Percentiles rank a stretch among this genome's conserved stretches.
Conservation (phyloP, 2,329 filamentous ascomycete genomes). For the Fusarium avenaceum region DNA sequence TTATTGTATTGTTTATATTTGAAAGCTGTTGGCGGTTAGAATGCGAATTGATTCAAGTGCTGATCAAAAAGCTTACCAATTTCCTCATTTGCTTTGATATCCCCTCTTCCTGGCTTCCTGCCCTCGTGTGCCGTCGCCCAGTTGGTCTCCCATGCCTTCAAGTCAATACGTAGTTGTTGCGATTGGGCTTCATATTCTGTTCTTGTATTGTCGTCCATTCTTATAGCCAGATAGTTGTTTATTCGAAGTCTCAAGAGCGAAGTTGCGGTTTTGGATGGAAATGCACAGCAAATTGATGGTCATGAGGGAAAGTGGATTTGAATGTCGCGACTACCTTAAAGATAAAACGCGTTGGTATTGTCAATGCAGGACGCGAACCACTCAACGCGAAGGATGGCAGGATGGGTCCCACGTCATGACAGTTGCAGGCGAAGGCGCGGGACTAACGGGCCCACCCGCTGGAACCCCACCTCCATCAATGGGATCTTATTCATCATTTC, state of each 20-base stretch:
- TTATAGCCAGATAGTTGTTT: slow-evolving; percentile 6
- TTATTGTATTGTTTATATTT: slow-evolving; percentile 85
- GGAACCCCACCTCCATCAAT: slow-evolving; percentile 4
- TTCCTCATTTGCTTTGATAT: slow-evolving; percentile 79
- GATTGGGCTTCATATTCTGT: slow-evolving; percentile 64
- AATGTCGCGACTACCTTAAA: slow-evolving; percentile 34
- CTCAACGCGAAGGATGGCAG: slow-evolving; percentile 41
- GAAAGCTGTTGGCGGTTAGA: slow-evolving; percentile 60
- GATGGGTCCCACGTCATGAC: slow-evolving; percentile 35
- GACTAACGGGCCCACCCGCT: slow-evolving; percentile 24
- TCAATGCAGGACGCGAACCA: slow-evolving; percentile 43
- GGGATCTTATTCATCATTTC: slow-evolving; percentile 9
- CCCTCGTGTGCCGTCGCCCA: slow-evolving; percentile 75
- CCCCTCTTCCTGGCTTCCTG: slow-evolving; percentile 77
- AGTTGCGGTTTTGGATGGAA: background rate
- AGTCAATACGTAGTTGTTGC: slow-evolving; percentile 71
- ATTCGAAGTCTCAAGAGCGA: background rate
- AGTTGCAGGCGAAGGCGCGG: slow-evolving; percentile 23
- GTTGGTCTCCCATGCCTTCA: slow-evolving; percentile 80
- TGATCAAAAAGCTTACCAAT: slow-evolving; percentile 69
- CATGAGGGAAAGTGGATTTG: slow-evolving; percentile 24
- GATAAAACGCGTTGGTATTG: slow-evolving; percentile 34
- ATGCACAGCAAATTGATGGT: slow-evolving; percentile 3
- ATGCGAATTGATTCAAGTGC: background rate
- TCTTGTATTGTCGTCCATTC: slow-evolving; percentile 63